Base-by-base conservation (phyloP, 2,329 filamentous ascomycete species). In the Calonectria henricotiae region DNA sequence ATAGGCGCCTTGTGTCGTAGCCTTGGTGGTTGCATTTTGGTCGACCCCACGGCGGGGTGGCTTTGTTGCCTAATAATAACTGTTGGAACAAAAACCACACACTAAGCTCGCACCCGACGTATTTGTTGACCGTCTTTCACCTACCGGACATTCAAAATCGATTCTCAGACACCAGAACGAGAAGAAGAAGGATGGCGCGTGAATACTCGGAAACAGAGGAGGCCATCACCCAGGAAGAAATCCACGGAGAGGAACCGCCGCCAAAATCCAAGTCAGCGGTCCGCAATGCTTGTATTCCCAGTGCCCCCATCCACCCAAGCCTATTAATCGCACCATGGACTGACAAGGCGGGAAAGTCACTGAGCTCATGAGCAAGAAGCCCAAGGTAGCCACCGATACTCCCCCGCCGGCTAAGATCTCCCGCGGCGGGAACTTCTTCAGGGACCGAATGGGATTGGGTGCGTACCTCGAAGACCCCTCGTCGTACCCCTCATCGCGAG, bases 401-500 rank as follows among this genome's bases (percentile, higher is more conserved):
- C 62, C 61, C 20, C 60, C 65, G 67, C 44, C 73, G 71, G 60
- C 71, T 15, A 71, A 71, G 13, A 74, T 63, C 35, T 66, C 68
- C 5, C 72, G 72, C 67, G 70, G 74, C 35, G 69, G 76, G 25
- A 79, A 78, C 67, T 79, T 79, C 32, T 87, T 87, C 78, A 84
- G 83, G 17, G 82, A 85, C 65, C 87, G 91, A 62, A 87, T 92
- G 77, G 92, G 87, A 0, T 86, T 96, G 0, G 90, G 89, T 41
- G 84, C 86, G 30, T 96, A 96, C 80, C 90, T 94, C 60, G 79
- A 83, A 17, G 81, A 88, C 44, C 94, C 94, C 0, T 85, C 88
- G 55, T 86, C 87, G 3, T 92, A 90, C 72, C 88, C 91, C 1
- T 78, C 89, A 1, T 88, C 86, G 5, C 84, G 88, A 9, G 88